phyloP scores from a whole-genome alignment of 805 yeast genomes.

The Tetrapisispora nanseiensis region DNA sequence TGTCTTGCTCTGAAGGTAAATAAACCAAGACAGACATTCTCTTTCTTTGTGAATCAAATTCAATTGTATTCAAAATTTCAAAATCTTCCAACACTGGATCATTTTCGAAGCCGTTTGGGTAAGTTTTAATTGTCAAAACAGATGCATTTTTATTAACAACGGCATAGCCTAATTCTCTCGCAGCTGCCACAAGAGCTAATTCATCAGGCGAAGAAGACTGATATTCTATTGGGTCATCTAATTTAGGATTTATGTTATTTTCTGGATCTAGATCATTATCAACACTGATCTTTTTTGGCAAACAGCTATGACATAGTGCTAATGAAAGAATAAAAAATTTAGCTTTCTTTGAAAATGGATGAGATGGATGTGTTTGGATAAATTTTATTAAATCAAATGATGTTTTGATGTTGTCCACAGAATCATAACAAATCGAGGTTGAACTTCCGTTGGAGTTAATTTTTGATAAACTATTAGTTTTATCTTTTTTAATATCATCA shows the following conservation, averaged over 20 bases:
- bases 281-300: constrained; percentile 46
- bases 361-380: constrained; percentile 61
- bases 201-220: constrained; percentile 98
- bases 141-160: constrained; percentile 59
- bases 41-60: constrained; percentile 79
- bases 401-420: constrained; percentile 30
- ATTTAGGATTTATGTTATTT: not conserved
- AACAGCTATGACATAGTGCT: constrained; percentile 83
- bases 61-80: constrained; percentile 70
- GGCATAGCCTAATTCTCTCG: constrained; percentile 89
- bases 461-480: not conserved
- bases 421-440: not conserved
- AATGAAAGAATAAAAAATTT: constrained; percentile 70
- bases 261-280: constrained; percentile 3
- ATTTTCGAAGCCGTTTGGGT: constrained; percentile 69
- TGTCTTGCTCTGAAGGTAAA: constrained; percentile 53
- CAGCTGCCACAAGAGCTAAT: constrained; percentile 85
- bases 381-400: constrained; percentile 60
- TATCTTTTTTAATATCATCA: not conserved
- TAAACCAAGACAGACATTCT: constrained; percentile 84
- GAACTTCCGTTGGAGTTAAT: not conserved
- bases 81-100: constrained; percentile 59
- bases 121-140: constrained; percentile 57
- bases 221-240: constrained; percentile 51
- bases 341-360: constrained; percentile 60